These are phyloP conservation scores for Moesziomyces sp. DNA, from an alignment of 1,284 basidiomycete species.

Conservation along the genomic window DNA sequence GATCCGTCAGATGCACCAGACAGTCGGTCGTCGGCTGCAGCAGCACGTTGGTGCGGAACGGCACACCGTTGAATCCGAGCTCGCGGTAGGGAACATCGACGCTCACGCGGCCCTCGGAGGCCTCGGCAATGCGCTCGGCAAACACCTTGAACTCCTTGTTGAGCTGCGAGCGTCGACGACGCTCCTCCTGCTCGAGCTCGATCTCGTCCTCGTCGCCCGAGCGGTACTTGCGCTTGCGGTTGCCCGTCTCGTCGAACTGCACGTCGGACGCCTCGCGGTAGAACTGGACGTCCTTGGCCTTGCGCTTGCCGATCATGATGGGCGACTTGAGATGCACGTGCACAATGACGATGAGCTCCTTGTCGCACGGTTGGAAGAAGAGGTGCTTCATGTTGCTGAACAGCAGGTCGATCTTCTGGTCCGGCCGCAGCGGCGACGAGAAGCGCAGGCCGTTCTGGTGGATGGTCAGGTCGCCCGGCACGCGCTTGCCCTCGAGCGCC, in stretches of 20 bases:
- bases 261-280: constrained; percentile 98
- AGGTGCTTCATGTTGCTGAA: constrained; percentile 99
- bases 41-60: constrained; percentile 91
- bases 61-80: constrained; percentile 95
- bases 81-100: constrained; percentile 98
- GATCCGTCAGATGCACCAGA: constrained; percentile 92
- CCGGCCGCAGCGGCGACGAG: constrained; percentile 75
- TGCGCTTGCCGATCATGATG: constrained; percentile 99
- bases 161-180: constrained; percentile 84
- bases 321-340: constrained; percentile 94
- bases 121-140: constrained; percentile 90
- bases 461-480: constrained; percentile 93
- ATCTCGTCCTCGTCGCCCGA: constrained; percentile 99
- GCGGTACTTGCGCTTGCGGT: constrained; percentile 93
- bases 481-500: constrained; percentile 88
- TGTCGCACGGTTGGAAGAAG: constrained; percentile 98
- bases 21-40: constrained; percentile 97
- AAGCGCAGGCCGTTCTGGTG: constrained; percentile 97
- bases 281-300: constrained; percentile 98
- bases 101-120: constrained; percentile 82
- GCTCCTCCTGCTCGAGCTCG: constrained; percentile 97
- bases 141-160: constrained; percentile 97
- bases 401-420: constrained; percentile 72
- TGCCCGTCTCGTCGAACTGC: constrained; percentile 99
- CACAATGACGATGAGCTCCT: constrained; percentile 92